Conservation (phyloP, 192 early-diverging fungal species). For the Borealophlyctis nickersoniae region DNA sequence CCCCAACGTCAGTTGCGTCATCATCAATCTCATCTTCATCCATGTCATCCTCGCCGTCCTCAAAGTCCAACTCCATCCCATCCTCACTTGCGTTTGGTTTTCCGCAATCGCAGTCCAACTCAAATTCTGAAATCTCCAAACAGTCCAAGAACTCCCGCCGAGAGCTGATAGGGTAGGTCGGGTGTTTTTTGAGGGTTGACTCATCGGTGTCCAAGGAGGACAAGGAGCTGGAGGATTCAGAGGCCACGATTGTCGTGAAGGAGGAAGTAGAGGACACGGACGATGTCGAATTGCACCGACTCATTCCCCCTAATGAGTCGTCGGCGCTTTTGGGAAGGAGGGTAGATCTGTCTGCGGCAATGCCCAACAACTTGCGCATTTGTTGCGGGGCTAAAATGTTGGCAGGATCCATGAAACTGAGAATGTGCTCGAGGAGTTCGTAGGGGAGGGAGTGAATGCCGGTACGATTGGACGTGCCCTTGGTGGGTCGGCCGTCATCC, state of each 20-base stretch:
- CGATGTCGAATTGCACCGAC: not conserved
- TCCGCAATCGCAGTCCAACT: not conserved
- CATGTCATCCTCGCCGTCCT: not conserved
- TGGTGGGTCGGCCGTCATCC: not conserved
- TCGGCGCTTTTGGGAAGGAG: not conserved
- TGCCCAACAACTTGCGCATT: constrained; percentile 3
- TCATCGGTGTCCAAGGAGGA: not conserved
- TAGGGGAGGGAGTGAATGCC: constrained; percentile 11
- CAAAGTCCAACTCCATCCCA: not conserved
- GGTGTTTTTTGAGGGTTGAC: no score
- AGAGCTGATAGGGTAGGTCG: no score
- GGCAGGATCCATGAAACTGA: constrained; percentile 7
- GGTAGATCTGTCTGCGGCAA: constrained; percentile 3
- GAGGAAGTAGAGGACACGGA: not conserved
- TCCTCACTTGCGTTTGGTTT: not conserved
- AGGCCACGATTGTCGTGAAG: not conserved
- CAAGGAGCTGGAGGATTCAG: not conserved
- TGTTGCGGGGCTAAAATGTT: not conserved
- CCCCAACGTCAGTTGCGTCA: not conserved
- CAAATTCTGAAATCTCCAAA: not conserved
- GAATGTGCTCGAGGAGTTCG: constrained; percentile 19
- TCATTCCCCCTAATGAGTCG: no score
- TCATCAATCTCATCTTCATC: not conserved
- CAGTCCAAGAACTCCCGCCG: not conserved
- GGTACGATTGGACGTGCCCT: not conserved